phyloP scores from a whole-genome alignment of 2,329 filamentous ascomycete genomes.

The Chaetomium sp. region DNA sequence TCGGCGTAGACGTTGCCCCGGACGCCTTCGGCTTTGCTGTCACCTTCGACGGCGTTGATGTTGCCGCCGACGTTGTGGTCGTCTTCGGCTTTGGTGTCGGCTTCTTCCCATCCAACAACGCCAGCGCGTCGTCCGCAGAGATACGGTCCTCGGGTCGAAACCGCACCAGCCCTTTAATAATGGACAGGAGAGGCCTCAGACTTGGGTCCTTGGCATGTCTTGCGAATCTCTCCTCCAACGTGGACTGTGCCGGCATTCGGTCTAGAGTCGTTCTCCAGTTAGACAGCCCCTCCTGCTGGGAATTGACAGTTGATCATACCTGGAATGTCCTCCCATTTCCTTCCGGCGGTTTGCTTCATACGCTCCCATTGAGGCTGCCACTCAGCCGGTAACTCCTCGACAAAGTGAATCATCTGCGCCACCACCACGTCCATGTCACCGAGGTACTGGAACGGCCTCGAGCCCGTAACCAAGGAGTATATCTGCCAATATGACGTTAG shows the following conservation, averaged over 20 bases:
- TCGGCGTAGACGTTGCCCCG: too few relatives aligned
- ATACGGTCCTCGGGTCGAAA: conserved; percentile 10
- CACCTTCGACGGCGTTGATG: too few relatives aligned
- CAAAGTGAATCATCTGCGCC: conserved; percentile 21
- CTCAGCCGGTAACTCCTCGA: conserved; percentile 14
- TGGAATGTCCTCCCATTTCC: neutral
- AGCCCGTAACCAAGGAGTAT: conserved; percentile 2
- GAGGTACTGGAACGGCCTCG: neutral
- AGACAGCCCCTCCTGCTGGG: neutral
- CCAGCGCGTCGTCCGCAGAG: conserved; percentile 9
- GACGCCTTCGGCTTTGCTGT: too few relatives aligned
- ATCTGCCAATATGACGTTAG: conserved; percentile 6
- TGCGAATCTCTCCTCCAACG: neutral
- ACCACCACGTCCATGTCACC: conserved; percentile 4
- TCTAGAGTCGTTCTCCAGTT: neutral
- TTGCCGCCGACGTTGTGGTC: too few relatives aligned
- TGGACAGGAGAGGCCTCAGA: neutral
- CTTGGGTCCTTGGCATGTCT: neutral
- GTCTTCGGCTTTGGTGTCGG: too few relatives aligned
- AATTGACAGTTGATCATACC: conserved; percentile 1
- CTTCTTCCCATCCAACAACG: neutral
- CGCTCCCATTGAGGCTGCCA: conserved; percentile 9
- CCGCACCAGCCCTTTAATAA: conserved; percentile 18
- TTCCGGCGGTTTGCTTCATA: neutral
- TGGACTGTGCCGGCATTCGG: neutral